Percentiles rank a stretch among this genome's conserved stretches.
Evolutionary conservation across 768 basidiomycete species (phyloP).

Genomic region (Boletus rubropictus): DNA sequence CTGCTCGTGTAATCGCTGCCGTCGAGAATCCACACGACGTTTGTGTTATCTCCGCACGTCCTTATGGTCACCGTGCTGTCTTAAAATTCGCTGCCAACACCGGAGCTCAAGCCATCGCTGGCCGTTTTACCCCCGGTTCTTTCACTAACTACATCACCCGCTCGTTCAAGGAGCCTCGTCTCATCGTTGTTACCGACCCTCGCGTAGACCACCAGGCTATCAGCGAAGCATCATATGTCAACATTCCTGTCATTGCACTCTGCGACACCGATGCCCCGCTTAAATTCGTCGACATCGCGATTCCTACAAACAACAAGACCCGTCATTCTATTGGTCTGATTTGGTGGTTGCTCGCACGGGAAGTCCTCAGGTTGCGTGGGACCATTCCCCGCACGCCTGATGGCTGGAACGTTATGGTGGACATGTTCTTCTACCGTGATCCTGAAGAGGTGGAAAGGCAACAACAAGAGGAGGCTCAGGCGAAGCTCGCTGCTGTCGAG

Average conservation of each 20-base stretch:
- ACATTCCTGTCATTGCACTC: constrained; percentile 99
- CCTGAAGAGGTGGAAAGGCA: constrained; percentile 99
- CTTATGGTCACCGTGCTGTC: constrained; percentile 98
- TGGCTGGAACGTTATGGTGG: constrained; percentile 98
- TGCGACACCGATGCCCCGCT: constrained; percentile 98
- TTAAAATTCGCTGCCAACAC: constrained; percentile 98
- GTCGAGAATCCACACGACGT: constrained; percentile 98
- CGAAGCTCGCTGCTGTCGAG: constrained; percentile 61
- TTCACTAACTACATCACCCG: constrained; percentile 99
- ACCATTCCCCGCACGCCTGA: constrained; percentile 87
- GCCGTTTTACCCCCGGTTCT: constrained; percentile 97
- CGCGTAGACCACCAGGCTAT: constrained; percentile 99
- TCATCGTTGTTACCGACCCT: constrained; percentile 98
- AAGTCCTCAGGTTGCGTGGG: constrained; percentile 93
- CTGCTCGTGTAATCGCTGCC: constrained; percentile 94
- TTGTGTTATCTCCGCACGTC: constrained; percentile 95
- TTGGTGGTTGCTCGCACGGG: constrained; percentile 96
- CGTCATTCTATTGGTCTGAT: constrained; percentile 95
- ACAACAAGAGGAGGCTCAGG: constrained; percentile 87
- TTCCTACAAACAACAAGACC: constrained; percentile 99
- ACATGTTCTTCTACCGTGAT: constrained; percentile 99
- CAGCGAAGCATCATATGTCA: constrained; percentile 99
- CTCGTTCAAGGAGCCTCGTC: constrained; percentile 99
- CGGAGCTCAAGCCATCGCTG: constrained; percentile 97
- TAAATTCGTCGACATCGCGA: constrained; percentile 96